Evolutionary conservation across 176 grass and related monocot species (phyloP).

Genomic region (Guadua angustifolia): DNA sequence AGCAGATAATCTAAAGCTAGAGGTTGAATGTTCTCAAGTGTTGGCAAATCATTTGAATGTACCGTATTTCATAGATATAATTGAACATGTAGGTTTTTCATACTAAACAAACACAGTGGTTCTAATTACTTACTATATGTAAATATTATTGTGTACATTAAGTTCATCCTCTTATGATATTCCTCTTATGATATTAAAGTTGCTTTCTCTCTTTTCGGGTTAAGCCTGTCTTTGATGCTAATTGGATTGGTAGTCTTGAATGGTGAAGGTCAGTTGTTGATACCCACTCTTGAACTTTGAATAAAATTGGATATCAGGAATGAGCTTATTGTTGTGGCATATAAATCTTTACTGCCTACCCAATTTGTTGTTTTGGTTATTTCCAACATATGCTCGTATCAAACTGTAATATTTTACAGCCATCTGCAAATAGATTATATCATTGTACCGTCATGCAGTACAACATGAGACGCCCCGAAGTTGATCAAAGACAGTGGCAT

Average conservation of each 20-base stretch:
- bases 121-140: not conserved
- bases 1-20: no score
- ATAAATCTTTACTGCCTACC: constrained; percentile 3
- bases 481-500: no score
- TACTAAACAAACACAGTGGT: not conserved
- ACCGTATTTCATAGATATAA: no score
- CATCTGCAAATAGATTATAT: no score
- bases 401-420: no score
- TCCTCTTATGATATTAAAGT: constrained; percentile 1
- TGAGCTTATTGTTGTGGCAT: not conserved
- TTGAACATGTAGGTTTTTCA: constrained; percentile 1
- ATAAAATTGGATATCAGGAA: constrained; percentile 10
- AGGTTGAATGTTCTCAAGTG: no score
- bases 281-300: not conserved
- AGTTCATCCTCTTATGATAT: not conserved
- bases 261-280: constrained; percentile 72
- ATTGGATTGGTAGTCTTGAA: constrained; percentile 86
- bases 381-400: not conserved
- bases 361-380: not conserved
- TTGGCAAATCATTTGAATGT: no score
- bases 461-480: no score
- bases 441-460: no score
- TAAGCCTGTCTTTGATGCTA: constrained; percentile 89
- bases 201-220: constrained; percentile 59
- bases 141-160: constrained; percentile 8